Base-by-base conservation (phyloP, 2,329 filamentous ascomycete species). In the Colletotrichum falcatum region DNA sequence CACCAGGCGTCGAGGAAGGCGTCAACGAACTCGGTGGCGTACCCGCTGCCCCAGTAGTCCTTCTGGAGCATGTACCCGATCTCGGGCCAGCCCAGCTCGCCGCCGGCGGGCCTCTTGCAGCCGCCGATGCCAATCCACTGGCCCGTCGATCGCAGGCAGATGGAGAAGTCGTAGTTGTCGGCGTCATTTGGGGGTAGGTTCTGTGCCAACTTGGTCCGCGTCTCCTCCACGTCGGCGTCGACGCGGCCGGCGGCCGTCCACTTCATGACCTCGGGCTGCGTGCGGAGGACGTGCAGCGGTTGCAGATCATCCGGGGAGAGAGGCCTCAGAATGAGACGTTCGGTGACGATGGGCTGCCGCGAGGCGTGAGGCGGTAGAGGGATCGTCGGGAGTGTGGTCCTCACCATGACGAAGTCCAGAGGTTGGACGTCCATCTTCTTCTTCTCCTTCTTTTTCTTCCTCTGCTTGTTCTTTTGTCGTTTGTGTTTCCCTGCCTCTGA, bases 241-340 rank as follows among this genome's bases (percentile, higher is more conserved):
- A 80, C 73, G 11, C 74, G 66, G 67, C 83, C 84, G 73, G 76
- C 73, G 3, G 72, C 64, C 63, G 89, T 90, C 83, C 86, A 90
- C 65, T 78, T 78, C 91, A 93, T 92, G 56, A 90, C 87, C 73
- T 90, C 88, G 5, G 85, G 83, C 76, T 90, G 83, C 18, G 81
- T 82, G 30, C 90, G 87, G 63, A 93, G 80, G 28, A 79, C 78
- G 72, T 88, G 81, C 20, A 90, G 71, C 8, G 81, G 84, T 1
- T 81, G 78, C 2, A 87, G 79, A 77, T 92, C 89, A 3, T 83
- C 79, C 23, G 83, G 77, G 1, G 75, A 74, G 48, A 88, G 78
- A 2, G 86, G 85, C 20, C 89, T 83, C 61, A 92, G 78, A 33
- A 88, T 75, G 26, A 92, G 82, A 8, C 89, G 85, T 60, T 84